phyloP scores from a whole-genome alignment of 345 rosid species.

The Eucalyptus curtisii region DNA sequence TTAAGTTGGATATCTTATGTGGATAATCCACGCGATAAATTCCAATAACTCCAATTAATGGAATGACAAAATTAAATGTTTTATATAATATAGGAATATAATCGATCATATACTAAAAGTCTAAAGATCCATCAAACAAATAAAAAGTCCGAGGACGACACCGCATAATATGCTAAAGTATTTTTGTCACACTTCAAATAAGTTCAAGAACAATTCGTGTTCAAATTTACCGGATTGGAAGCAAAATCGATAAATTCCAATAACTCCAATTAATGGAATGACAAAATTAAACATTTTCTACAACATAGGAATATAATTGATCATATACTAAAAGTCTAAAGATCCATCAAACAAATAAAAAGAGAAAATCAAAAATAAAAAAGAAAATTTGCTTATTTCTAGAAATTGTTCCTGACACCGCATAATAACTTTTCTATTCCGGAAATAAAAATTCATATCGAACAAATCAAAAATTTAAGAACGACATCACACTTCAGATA shows the following conservation, averaged over 20 bases:
- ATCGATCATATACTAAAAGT: background rate
- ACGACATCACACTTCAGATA: fast-evolving
- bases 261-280: background rate
- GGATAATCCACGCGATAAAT: background rate
- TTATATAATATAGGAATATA: fast-evolving
- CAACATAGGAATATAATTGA: fast-evolving
- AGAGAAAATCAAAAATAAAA: too few species aligned
- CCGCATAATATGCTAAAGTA: too few species aligned
- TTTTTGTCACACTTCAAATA: too few species aligned
- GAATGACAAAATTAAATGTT: background rate
- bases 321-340: background rate
- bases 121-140: fast-evolving
- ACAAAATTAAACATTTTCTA: background rate
- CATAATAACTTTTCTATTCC: too few species aligned
- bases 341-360: background rate
- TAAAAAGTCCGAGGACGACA: too few species aligned
- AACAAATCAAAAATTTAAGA: fast-evolving
- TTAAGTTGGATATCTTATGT: background rate
- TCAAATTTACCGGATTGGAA: background rate
- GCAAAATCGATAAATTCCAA: background rate
- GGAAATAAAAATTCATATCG: too few species aligned
- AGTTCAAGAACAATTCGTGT: too few species aligned
- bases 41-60: background rate
- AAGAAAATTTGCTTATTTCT: too few species aligned
- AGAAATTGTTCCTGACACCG: too few species aligned